These are phyloP conservation scores for Mortierella sp. DNA, from an alignment of 371 early-diverging fungal species.

Conservation along the genomic window DNA sequence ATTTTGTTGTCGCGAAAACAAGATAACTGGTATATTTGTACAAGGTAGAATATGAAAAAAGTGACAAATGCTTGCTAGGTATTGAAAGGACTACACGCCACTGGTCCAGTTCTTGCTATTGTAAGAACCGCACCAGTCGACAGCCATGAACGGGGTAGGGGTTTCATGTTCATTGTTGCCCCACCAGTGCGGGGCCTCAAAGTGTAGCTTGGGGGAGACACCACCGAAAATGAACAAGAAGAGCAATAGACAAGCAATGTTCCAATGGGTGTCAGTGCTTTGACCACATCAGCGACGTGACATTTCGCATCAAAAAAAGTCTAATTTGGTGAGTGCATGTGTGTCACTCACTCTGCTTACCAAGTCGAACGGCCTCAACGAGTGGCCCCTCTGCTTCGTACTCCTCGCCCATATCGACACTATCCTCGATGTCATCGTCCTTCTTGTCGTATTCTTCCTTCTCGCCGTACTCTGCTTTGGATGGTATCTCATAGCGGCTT, in stretches of 20 bases:
- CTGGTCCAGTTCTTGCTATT: background rate
- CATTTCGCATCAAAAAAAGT: background rate
- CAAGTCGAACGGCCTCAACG: slow-evolving; percentile 21
- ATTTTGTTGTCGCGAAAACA: too few species aligned
- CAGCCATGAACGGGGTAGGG: background rate
- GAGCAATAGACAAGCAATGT: too few species aligned
- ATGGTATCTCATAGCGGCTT: background rate
- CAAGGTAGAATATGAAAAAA: too few species aligned
- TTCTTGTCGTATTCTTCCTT: background rate
- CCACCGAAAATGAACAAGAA: slow-evolving; percentile 66
- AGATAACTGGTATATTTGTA: too few species aligned
- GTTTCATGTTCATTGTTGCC: slow-evolving; percentile 51
- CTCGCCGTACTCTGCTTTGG: background rate
- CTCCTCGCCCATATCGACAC: background rate
- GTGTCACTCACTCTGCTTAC: background rate
- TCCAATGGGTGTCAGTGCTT: too few species aligned
- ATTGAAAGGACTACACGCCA: background rate
- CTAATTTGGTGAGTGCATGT: too few species aligned
- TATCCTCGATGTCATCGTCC: background rate
- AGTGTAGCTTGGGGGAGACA: slow-evolving; percentile 44
- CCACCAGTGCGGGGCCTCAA: slow-evolving; percentile 63
- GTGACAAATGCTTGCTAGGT: too few species aligned
- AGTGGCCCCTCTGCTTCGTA: background rate
- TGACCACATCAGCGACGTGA: too few species aligned
- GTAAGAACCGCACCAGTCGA: slow-evolving; percentile 18